Base-by-base conservation (phyloP, 192 early-diverging fungal species). In the Coemansia sp. region DNA sequence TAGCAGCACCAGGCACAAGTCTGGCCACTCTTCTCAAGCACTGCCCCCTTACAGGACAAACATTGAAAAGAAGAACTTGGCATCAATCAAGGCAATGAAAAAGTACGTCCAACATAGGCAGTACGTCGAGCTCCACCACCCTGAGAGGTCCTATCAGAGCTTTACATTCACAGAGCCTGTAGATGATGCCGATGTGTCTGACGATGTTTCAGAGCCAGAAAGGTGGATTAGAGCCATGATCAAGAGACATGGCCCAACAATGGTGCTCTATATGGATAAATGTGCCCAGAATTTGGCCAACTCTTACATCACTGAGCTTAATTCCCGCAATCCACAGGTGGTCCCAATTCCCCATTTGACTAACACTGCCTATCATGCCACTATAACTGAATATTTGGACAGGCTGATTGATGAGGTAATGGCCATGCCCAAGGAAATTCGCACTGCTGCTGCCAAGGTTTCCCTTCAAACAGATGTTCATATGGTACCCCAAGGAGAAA, bases 171-270 rank as follows among this genome's bases (percentile, higher is more conserved):
- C 64, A 0, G 36, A 63, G 14, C n/a, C 63, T 24, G 29, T 54
- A 17, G 37, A 48, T 1, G 17, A 14, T 1, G 59, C 56, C n/a
- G 62, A 59, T 5, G 66, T 63, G 1, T 46, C 59, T 50, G 78
- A 81, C 17, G 78, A 81, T 19, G 56, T 67, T 9, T 72, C 78
- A 3, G 78, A 81, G 64, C 74, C 78, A 5, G 78, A 76, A 31
- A 64, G 78, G 13, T 81, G 73, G 73, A 67, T 73, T 7, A 70
- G 73, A 19, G 78, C 78, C 34, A 81, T 81, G 78, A 70, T 81
- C 17, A 70, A 59, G 21, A 67, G 78, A 27, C 78, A 81, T 41
- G 70, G 67, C 7, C 33, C 27, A 11, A 27, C 34, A 13, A 81
- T 81, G 78, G 70, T 81, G 1, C 44, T 62, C 6, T 81, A 76